Evolutionary conservation across 2,329 filamentous ascomycete species (phyloP), one percentile per base, ranked within the genome.

Genomic region (Thielaviopsis punctulata): DNA sequence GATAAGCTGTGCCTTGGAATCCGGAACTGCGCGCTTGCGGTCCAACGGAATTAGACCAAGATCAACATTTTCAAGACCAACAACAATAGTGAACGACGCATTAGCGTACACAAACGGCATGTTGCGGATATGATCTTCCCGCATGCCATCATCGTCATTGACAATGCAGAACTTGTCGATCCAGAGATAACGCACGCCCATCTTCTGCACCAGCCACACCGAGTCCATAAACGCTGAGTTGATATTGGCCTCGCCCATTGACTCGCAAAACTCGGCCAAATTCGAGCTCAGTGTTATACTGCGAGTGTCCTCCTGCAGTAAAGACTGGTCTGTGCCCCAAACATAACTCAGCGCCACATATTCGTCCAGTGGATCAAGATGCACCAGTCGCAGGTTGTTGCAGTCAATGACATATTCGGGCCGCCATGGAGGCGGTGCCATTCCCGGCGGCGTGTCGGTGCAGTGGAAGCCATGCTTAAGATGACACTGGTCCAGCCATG

Each of bases 261-360:
- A 59, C 23, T 62, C 59, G 55, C 66, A 63, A 27, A 65, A 65
- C 27, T 61, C 62, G 19, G 65, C 64, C 18, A 69, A 39, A 27
- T 68, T 71, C 48, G 61, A 59, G 47, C 60, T 61, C 30, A 66
- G 56, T 23, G 69, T 62, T 56, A 65, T 64, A 22, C 59, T 57
- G 4, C 58, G 58, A 9, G 58, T 57, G 4, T 63, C 60, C 4
- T 61, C 57, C 12, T 58, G 55, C 10, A 55, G 33, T 13, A 48
- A 48, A 13, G 59, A 59, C 23, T 57, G 59, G n/a, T 62, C 62
- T 24, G 53, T 57, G 4, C 58, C 58, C 62, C 67, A 69, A 30
- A 71, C 68, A 56, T 72, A 72, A 60, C 69, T 71, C 22, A 72
- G 62, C n/a, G 69, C 66, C 3, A 69, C 58, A 48, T 71, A 72